These are phyloP conservation scores for Aspergillaceae sp. DNA, from an alignment of 2,329 filamentous ascomycete genomes.

Conservation along the genomic window DNA sequence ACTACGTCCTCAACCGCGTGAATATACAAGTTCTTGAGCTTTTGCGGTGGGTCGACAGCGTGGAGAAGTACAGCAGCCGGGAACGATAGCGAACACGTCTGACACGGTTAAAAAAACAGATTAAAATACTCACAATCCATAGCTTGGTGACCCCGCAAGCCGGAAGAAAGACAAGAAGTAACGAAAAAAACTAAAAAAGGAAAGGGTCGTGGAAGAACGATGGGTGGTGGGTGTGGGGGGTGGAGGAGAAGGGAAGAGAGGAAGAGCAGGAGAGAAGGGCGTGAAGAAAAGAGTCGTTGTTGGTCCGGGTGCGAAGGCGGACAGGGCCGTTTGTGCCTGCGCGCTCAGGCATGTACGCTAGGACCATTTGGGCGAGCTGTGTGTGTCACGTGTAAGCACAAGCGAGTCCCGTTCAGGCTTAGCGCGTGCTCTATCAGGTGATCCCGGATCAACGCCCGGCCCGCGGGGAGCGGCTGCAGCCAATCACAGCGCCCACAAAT, in stretches of 20 bases:
- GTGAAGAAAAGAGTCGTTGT: slow-evolving; percentile 20
- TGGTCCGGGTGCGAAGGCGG: slow-evolving; percentile 6
- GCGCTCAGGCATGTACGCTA: slow-evolving; percentile 18
- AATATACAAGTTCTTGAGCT: slow-evolving; percentile 17
- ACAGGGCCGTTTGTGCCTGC: slow-evolving; percentile 13
- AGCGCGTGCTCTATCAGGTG: slow-evolving; percentile 12
- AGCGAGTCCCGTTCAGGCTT: slow-evolving; percentile 16
- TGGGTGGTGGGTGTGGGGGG: slow-evolving; percentile 22
- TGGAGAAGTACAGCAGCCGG: slow-evolving; percentile 32
- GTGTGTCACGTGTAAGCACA: slow-evolving; percentile 6
- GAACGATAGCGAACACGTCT: slow-evolving; percentile 22
- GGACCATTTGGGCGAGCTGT: neutral
- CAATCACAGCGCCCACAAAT: slow-evolving; percentile 15
- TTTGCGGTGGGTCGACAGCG: slow-evolving; percentile 32
- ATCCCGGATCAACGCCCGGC: slow-evolving; percentile 1
- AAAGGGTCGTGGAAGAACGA: slow-evolving; percentile 24
- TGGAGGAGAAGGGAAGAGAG: slow-evolving; percentile 26
- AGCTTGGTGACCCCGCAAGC: slow-evolving; percentile 41
- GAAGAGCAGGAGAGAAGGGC: slow-evolving; percentile 10
- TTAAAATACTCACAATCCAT: slow-evolving; percentile 52
- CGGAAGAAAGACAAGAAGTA: slow-evolving; percentile 11
- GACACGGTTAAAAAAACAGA: slow-evolving; percentile 21
- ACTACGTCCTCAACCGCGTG: slow-evolving; percentile 10
- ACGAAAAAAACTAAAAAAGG: slow-evolving; percentile 7
- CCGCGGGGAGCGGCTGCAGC: slow-evolving; percentile 1